Evolutionary conservation across 2,329 filamentous ascomycete genomes (phyloP), one percentile per base, ranked within the genome.

Genomic region (Ophiostoma sp.): DNA sequence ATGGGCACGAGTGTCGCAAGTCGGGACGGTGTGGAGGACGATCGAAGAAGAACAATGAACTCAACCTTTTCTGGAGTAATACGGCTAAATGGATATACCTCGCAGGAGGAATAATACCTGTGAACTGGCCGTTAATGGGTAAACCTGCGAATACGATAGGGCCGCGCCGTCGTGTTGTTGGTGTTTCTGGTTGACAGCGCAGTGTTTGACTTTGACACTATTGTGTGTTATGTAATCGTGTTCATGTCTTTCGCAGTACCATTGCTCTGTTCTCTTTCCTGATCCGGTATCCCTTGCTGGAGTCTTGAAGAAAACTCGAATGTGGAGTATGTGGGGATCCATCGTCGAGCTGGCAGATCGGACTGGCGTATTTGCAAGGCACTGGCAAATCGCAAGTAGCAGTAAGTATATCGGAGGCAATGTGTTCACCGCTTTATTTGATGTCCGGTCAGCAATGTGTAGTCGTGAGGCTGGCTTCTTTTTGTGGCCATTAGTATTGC

Each of bases 101-200:
- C 27, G 27, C 27, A 27, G 2, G 27, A 27, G 27, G 27, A 27
- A 27, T 27, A 27, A 27, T 27, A 27, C 1, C 2, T 27, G 27
- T 27, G 27, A 27, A 27, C 27, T 27, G 27, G 27, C 27, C 27
- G 27, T 27, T 42, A 16, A 40, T 38, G 55, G 47, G 55, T 9
- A 38, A 40, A 40, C 12, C 58, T 62, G 40, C 14, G 60, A 63
- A 63, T 63, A 63, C 38, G 38, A 42, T 63, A 63, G 60, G 60
- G 38, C 60, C 58, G n/a, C 16, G n/a, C 49, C 49, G 49, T 7
- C 16, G 36, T 18, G 18, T 27, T 6, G n/a, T 55, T 55, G 6
- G 49, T 7, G 14, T n/a, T 49, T 27, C 18, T 3, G 7, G 49
- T 27, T 27, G 27, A 27, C 27, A 27, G 27, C 27, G 27, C 27